Evolutionary conservation across 2,329 filamentous ascomycete genomes (phyloP), one percentile per base, ranked within the genome.

Genomic region (Neoscytalidium dimidiatum): DNA sequence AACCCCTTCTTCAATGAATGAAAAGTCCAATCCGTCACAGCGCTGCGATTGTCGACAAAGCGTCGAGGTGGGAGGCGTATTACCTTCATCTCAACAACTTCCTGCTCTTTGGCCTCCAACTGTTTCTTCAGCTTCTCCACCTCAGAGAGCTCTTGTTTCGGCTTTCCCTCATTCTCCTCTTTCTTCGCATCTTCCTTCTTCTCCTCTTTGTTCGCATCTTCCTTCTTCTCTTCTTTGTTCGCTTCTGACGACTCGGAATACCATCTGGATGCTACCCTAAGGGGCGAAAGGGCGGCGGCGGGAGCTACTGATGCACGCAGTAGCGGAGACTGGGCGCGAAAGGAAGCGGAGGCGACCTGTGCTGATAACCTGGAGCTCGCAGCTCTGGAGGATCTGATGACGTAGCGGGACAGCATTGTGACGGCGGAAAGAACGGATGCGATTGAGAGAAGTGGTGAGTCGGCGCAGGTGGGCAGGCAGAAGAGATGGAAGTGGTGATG

Each of bases 21-120:
- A n/a, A n/a, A 33, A 6, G 2, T 1, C 26, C 53, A 29, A 52
- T 51, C 13, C 19, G 5, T 31, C 17, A 21, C 13, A 5, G 38
- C 41, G 29, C n/a, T 19, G 48, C 2, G 21, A 6, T 5, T n/a
- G 17, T 38, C 38, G 33, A 21, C 17, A 13, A 21, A 26, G 6
- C 7, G 35, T n/a, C 21, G 28, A 17, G 17, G 13, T 11, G 19
- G 49, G 19, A 62, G 26, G 21, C 49, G 48, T 58, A 33, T 64
- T 82, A 97, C 94, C 89, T 97, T 98, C 80, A 96, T 86, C 56
- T 97, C 93, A 68, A 91, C 75, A 48, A 87, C 84, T 77, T 93
- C 90, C 78, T 86, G 88, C 71, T 90, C 87, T 79, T 90, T 91
- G 66, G 86, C 83, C 77, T 92, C 90, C 4, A 92, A 77, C 78